Conservation (phyloP, 768 basidiomycete species). For the Russula lepida region DNA sequence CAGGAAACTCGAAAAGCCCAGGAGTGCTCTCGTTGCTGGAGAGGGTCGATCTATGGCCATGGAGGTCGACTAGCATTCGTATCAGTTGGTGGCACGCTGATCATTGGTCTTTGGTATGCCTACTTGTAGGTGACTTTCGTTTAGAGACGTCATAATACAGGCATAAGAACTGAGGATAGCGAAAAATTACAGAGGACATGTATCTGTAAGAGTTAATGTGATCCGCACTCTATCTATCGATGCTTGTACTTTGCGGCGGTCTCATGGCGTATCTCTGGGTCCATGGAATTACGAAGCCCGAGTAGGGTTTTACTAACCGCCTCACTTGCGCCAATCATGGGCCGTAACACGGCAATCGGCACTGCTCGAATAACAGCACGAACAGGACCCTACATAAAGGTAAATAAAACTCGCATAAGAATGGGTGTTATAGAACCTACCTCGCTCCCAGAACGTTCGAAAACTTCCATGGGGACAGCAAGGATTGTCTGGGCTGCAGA, state of each 20-base stretch:
- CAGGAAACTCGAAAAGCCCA: constrained; percentile 53
- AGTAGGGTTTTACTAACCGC: constrained; percentile 93
- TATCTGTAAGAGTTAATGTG: background rate
- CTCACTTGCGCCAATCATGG: constrained; percentile 97
- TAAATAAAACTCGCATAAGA: background rate
- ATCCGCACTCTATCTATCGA: constrained; percentile 32
- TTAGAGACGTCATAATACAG: background rate
- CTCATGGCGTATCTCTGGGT: constrained; percentile 74
- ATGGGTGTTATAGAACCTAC: constrained; percentile 35
- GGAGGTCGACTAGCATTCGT: constrained; percentile 57
- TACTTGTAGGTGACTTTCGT: background rate
- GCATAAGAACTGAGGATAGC: background rate
- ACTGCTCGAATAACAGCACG: constrained; percentile 94
- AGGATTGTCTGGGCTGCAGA: constrained; percentile 97
- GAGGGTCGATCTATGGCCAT: constrained; percentile 88
- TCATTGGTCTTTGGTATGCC: background rate
- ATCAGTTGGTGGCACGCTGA: background rate
- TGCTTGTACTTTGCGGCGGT: constrained; percentile 94
- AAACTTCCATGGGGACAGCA: constrained; percentile 98
- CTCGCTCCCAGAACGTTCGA: constrained; percentile 88
- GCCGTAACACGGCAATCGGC: constrained; percentile 92
- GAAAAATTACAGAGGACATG: background rate
- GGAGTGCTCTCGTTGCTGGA: constrained; percentile 70
- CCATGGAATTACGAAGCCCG: constrained; percentile 87
- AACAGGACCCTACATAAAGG: constrained; percentile 63